Conservation (phyloP, 176 grass and related monocot genomes). For the Ensete glaucum region DNA sequence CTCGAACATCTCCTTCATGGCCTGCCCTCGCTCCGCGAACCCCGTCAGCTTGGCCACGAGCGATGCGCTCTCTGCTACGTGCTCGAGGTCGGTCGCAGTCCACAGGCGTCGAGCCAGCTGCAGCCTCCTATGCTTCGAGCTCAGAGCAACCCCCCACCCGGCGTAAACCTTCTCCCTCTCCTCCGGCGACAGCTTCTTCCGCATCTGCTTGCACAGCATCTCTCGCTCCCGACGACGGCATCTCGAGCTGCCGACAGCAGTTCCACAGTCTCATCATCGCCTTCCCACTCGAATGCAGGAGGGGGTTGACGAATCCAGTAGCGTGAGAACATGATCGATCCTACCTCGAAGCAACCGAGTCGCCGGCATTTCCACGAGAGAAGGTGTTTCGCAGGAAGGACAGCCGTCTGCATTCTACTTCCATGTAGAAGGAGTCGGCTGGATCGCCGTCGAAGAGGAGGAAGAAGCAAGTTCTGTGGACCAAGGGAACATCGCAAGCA, state of each 20-base stretch:
- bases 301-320: neutral
- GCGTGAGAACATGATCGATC: constrained; percentile 14
- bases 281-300: neutral
- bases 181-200: constrained; percentile 35
- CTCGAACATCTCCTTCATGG: constrained; percentile 82
- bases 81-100: constrained; percentile 58
- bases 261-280: neutral
- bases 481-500: constrained; percentile 61
- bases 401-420: constrained; percentile 71
- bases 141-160: constrained; percentile 59
- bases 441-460: constrained; percentile 83
- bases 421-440: constrained; percentile 70
- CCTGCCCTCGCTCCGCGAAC: constrained; percentile 40
- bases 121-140: constrained; percentile 60
- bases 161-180: constrained; percentile 66
- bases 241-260: constrained; percentile 41
- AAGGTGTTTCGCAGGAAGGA: constrained; percentile 56
- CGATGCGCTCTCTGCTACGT: constrained; percentile 57
- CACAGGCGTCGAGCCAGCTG: constrained; percentile 59
- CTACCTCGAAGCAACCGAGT: constrained; percentile 31
- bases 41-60: constrained; percentile 61
- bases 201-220: constrained; percentile 74
- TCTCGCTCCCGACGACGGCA: constrained; percentile 61
- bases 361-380: neutral
- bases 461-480: constrained; percentile 85